Conservation (phyloP, 2,329 filamentous ascomycete species). For the Pochonia chlamydosporia region DNA sequence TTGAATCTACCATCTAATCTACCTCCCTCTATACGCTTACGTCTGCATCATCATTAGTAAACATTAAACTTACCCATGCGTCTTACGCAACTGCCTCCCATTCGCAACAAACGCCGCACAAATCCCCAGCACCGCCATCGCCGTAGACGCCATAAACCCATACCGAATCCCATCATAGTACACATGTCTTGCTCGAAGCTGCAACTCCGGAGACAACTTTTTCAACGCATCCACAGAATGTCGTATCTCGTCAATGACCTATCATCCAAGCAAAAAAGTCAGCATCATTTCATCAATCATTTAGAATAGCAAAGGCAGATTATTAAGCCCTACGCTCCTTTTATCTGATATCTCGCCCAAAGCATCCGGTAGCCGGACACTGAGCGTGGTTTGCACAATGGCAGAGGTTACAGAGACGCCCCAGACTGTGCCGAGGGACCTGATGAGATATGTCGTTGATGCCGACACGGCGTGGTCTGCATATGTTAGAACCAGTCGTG, state of each 20-base stretch:
- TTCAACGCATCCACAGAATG: conserved; percentile 53
- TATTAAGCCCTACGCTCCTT: conserved; percentile 42
- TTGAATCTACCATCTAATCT: too few relatives aligned
- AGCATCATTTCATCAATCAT: neutral
- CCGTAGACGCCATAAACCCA: conserved; percentile 52
- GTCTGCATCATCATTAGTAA: too few relatives aligned
- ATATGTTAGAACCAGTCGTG: neutral
- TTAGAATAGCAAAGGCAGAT: conserved; percentile 11
- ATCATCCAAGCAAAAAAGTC: conserved; percentile 6
- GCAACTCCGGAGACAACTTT: conserved; percentile 47
- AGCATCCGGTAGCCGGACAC: conserved; percentile 44
- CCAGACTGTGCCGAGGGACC: conserved; percentile 58
- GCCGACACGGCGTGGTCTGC: conserved; percentile 55
- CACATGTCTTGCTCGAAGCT: conserved; percentile 49
- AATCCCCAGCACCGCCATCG: too few relatives aligned
- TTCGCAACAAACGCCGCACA: too few relatives aligned
- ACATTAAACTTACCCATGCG: too few relatives aligned
- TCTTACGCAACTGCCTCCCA: too few relatives aligned
- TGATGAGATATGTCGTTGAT: conserved; percentile 58
- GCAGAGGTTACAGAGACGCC: conserved; percentile 58
- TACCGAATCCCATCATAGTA: conserved; percentile 55
- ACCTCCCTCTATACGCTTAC: too few relatives aligned
- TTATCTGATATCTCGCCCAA: conserved; percentile 51
- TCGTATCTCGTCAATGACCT: conserved; percentile 57
- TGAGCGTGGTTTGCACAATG: conserved; percentile 57